A percentile compares a stretch with the other conserved stretches of the same genome.
phyloP scores from a whole-genome alignment of 2,329 filamentous ascomycete genomes.

The Ilyonectria sp. region DNA sequence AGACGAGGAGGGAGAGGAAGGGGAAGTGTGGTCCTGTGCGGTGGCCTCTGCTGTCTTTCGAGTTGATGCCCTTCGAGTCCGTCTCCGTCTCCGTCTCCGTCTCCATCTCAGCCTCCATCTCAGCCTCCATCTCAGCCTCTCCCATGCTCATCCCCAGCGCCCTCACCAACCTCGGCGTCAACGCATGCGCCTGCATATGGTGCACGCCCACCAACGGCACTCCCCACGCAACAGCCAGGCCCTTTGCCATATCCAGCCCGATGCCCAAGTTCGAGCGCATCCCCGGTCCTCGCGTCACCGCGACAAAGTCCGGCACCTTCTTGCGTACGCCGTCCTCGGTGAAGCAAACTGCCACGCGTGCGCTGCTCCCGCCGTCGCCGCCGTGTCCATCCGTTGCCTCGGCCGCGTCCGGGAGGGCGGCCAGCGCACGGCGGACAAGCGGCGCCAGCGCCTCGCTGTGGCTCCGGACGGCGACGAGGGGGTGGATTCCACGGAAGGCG shows the following conservation, averaged over 20 bases:
- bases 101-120: neutral
- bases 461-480: constrained; percentile 79
- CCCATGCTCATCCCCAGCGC: constrained; percentile 65
- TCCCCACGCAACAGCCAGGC: constrained; percentile 85
- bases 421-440: constrained; percentile 77
- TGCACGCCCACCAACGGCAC: constrained; percentile 89
- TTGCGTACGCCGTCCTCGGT: constrained; percentile 37
- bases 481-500: constrained; percentile 83
- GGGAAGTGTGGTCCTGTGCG: constrained; percentile 75
- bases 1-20: constrained; percentile 90
- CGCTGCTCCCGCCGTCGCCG: neutral
- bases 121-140: constrained; percentile 12
- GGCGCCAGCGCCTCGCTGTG: constrained; percentile 80
- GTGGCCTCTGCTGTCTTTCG: neutral
- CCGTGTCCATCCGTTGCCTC: neutral
- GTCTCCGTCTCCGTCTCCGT: neutral
- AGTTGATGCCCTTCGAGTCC: neutral
- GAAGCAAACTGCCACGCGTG: constrained; percentile 22
- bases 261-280: constrained; percentile 85
- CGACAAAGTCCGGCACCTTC: constrained; percentile 83
- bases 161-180: constrained; percentile 85
- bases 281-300: constrained; percentile 90
- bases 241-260: constrained; percentile 89
- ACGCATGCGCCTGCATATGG: constrained; percentile 97
- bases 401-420: constrained; percentile 59